phyloP scores from a whole-genome alignment of 208 protist genomes.

The Endotrypanum monterogeii region DNA sequence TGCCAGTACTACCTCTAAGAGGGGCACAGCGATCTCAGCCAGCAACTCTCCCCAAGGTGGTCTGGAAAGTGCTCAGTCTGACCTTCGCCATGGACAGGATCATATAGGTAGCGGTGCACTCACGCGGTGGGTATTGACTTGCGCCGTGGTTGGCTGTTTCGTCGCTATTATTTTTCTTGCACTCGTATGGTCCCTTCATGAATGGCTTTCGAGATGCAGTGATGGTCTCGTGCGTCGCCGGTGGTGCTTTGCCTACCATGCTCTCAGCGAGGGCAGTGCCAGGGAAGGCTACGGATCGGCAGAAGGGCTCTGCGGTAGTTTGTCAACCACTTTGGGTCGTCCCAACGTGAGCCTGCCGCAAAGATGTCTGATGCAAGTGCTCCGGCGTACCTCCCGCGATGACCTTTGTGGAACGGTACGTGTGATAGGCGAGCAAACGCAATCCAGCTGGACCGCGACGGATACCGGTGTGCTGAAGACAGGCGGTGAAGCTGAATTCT shows the following conservation, averaged over 20 bases:
- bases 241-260: neutral
- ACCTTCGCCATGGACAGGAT: neutral
- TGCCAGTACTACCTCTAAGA: neutral
- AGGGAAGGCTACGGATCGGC: neutral
- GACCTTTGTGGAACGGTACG: neutral
- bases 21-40: neutral
- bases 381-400: neutral
- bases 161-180: neutral
- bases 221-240: neutral
- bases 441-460: neutral
- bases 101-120: neutral
- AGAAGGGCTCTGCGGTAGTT: neutral
- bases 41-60: neutral
- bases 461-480: neutral
- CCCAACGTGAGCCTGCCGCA: conserved; percentile 3
- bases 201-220: conserved; percentile 6
- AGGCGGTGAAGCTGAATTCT: neutral
- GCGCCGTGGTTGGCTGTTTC: neutral
- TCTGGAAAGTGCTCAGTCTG: neutral
- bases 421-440: neutral
- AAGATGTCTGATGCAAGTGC: conserved; percentile 4
- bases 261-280: neutral
- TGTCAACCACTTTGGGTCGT: neutral
- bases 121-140: neutral
- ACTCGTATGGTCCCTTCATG: neutral